Percentiles rank a stretch among this genome's conserved stretches.
Conservation (phyloP, 163 green algal species). For the Trebouxia gelatinosa region DNA sequence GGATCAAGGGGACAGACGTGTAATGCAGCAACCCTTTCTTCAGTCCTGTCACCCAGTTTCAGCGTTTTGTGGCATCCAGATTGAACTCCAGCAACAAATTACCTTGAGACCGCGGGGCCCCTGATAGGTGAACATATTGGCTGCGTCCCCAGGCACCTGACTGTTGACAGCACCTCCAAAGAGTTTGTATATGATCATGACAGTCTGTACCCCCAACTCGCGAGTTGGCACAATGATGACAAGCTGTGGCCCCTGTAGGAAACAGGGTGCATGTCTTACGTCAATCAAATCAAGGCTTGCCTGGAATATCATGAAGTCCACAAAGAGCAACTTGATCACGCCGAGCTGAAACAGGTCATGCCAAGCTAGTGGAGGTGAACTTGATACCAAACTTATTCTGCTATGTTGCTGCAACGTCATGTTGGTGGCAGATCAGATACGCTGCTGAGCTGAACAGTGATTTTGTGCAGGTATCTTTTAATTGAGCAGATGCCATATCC, state of each 20-base stretch:
- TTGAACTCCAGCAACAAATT: background rate
- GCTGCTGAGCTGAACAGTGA: too few species aligned
- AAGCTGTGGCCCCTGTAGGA: slow-evolving; percentile 56
- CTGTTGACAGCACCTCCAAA: slow-evolving; percentile 69
- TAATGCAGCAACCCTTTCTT: too few species aligned
- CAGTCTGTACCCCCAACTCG: slow-evolving; percentile 85
- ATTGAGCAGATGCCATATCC: background rate
- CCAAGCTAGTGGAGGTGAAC: too few species aligned
- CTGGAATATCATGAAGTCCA: background rate
- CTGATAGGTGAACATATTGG: slow-evolving; percentile 83
- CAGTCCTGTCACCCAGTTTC: too few species aligned
- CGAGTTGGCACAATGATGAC: slow-evolving; percentile 82
- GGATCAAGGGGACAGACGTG: too few species aligned
- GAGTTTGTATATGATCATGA: slow-evolving; percentile 73
- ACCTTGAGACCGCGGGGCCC: slow-evolving; percentile 76
- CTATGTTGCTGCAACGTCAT: background rate
- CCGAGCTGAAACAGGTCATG: too few species aligned
- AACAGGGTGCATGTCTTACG: background rate
- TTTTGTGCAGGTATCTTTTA: too few species aligned
- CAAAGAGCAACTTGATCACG: background rate
- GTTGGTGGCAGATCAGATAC: background rate
- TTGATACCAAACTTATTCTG: background rate
- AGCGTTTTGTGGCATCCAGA: too few species aligned
- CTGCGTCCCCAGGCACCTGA: slow-evolving; percentile 61
- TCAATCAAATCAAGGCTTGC: too few species aligned